phyloP scores from a whole-genome alignment of 805 yeast genomes.

The Cyberlindnera euphorbiiphila region DNA sequence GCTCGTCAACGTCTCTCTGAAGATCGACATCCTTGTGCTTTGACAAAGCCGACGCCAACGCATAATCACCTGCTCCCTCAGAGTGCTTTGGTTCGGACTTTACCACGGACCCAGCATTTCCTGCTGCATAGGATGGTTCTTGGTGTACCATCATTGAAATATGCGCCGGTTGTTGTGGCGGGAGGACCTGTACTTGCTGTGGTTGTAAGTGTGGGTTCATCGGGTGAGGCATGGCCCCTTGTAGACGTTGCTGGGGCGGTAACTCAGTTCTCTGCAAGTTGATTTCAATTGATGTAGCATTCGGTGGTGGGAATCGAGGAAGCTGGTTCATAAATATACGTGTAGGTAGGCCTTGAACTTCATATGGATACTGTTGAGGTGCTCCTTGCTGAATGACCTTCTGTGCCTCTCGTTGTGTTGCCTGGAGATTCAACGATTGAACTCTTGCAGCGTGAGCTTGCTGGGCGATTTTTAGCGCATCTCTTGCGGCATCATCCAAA shows the following conservation, averaged over 20 bases:
- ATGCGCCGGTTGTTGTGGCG: not conserved
- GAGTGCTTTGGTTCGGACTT: no score
- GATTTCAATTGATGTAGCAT: slow-evolving; percentile 20
- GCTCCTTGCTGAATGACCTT: slow-evolving; percentile 6
- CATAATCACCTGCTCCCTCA: no score
- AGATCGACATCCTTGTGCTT: slow-evolving; percentile 20
- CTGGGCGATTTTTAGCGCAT: slow-evolving; percentile 48
- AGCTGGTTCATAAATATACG: slow-evolving; percentile 17
- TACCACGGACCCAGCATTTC: no score
- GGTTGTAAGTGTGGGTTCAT: slow-evolving; percentile 1
- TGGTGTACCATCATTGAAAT: not conserved
- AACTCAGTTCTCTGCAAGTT: slow-evolving; percentile 15
- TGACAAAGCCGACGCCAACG: slow-evolving; percentile 15
- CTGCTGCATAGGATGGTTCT: not conserved
- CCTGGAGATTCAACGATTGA: slow-evolving; percentile 29
- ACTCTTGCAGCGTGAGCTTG: slow-evolving; percentile 35
- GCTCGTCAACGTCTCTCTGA: slow-evolving; percentile 15
- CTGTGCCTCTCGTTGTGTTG: slow-evolving; percentile 19
- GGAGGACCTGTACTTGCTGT: slow-evolving; percentile 2
- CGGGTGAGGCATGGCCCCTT: slow-evolving; percentile 4
- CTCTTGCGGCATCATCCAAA: slow-evolving; percentile 45
- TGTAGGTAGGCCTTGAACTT: slow-evolving; percentile 23
- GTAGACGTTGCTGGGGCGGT: slow-evolving; percentile 8
- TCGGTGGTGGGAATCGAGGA: slow-evolving; percentile 11
- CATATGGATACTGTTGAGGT: slow-evolving; percentile 19